phyloP scores from a whole-genome alignment of 225 moss, liverwort and hornwort species.

The Bryum argenteum region DNA sequence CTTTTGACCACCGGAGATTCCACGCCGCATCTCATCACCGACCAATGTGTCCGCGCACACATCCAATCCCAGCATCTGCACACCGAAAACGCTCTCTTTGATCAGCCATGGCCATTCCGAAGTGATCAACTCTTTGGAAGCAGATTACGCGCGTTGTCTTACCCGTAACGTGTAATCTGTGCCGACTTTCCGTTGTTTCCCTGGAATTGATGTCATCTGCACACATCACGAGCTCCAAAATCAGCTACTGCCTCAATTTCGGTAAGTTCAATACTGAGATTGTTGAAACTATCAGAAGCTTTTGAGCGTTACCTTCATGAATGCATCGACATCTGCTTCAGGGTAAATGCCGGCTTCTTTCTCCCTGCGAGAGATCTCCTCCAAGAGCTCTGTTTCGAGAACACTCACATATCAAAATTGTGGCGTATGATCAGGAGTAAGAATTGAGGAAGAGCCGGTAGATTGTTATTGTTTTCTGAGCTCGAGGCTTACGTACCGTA shows the following conservation, averaged over 20 bases:
- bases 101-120: neutral
- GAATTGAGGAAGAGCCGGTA: no score
- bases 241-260: no score
- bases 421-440: no score
- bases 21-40: constrained; percentile 79
- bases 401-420: neutral
- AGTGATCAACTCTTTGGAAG: no score
- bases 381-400: constrained; percentile 44
- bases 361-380: constrained; percentile 56
- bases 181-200: constrained; percentile 48
- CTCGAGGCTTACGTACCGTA: constrained; percentile 30
- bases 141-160: neutral
- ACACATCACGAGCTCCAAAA: neutral
- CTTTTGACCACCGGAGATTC: constrained; percentile 92
- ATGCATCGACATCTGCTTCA: constrained; percentile 55
- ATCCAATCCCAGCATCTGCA: constrained; percentile 82
- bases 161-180: constrained; percentile 78
- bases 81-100: neutral
- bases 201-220: constrained; percentile 69
- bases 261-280: no score
- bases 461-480: neutral
- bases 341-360: constrained; percentile 57
- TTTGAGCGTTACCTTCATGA: constrained; percentile 48
- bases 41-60: constrained; percentile 76
- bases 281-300: neutral